phyloP scores from a whole-genome alignment of 352 stramenopile genomes.

The Phytophthora lateralis region DNA sequence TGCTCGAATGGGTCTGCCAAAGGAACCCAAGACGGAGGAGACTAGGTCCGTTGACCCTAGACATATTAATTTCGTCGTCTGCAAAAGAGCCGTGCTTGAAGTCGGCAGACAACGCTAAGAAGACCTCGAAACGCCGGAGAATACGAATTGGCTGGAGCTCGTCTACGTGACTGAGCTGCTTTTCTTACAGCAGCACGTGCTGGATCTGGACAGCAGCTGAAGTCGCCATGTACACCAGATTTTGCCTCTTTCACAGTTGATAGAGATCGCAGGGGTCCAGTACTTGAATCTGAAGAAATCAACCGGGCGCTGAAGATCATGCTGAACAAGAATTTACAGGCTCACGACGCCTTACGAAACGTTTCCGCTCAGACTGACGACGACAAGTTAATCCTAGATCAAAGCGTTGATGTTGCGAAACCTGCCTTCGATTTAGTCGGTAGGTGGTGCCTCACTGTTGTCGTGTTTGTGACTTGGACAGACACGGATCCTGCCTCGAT shows the following conservation, averaged over 20 bases:
- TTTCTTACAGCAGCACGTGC: neutral
- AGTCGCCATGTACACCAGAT: neutral
- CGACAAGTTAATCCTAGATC: too few relatives aligned
- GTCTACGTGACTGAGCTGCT: neutral
- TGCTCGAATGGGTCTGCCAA: neutral
- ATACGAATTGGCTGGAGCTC: neutral
- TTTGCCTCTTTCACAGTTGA: too few relatives aligned
- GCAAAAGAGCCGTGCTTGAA: neutral
- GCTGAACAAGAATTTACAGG: neutral
- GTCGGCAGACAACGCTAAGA: neutral
- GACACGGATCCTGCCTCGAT: too few relatives aligned
- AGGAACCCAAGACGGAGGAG: neutral
- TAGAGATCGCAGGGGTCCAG: neutral
- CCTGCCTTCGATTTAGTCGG: too few relatives aligned
- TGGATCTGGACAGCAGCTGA: neutral
- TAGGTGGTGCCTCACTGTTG: too few relatives aligned
- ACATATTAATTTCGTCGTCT: too few relatives aligned
- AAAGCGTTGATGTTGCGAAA: too few relatives aligned
- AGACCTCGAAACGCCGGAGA: neutral
- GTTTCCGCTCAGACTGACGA: neutral
- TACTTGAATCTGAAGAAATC: neutral
- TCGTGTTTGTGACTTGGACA: neutral
- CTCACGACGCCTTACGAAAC: neutral
- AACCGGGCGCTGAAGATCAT: neutral
- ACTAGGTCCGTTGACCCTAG: neutral